Evolutionary conservation across 306 rosid genomes (phyloP).

Genomic region (Coriaria nepalensis): DNA sequence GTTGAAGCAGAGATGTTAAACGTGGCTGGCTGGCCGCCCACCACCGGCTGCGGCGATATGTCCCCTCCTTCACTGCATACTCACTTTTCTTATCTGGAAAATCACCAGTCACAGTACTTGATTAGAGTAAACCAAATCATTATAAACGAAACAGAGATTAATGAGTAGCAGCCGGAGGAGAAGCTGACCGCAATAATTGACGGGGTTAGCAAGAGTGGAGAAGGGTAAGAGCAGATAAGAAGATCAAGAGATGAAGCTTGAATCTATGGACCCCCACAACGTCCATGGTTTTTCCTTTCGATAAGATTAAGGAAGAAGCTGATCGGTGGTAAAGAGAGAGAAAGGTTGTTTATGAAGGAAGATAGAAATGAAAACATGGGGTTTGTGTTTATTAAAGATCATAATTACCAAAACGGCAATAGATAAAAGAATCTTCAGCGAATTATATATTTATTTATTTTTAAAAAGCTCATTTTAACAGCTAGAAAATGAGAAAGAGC

Average conservation of each 20-base stretch:
- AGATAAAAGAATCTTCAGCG: too few relatives aligned
- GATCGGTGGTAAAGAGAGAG: neutral
- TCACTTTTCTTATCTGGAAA: conserved; percentile 41
- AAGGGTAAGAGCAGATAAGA: conserved; percentile 20
- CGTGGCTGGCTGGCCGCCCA: conserved; percentile 51
- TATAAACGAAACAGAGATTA: neutral
- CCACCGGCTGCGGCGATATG: conserved; percentile 56
- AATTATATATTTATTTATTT: too few relatives aligned
- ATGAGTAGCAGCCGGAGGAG: conserved; percentile 4
- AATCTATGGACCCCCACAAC: neutral
- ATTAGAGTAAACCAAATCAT: conserved; percentile 3
- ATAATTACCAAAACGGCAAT: too few relatives aligned
- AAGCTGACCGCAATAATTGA: conserved; percentile 54
- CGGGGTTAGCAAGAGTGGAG: conserved; percentile 25
- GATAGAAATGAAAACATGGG: neutral
- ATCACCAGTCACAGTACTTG: neutral
- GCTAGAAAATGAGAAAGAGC: neutral
- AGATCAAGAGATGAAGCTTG: conserved; percentile 22
- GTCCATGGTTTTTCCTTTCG: neutral
- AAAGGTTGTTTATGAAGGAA: neutral
- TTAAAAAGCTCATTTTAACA: too few relatives aligned
- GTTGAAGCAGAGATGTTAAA: conserved; percentile 68
- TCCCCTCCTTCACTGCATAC: conserved; percentile 53
- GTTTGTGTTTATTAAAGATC: neutral
- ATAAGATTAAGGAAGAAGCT: too few relatives aligned